phyloP scores from a whole-genome alignment of 2,329 filamentous ascomycete species.

The Fusarium sp. region DNA sequence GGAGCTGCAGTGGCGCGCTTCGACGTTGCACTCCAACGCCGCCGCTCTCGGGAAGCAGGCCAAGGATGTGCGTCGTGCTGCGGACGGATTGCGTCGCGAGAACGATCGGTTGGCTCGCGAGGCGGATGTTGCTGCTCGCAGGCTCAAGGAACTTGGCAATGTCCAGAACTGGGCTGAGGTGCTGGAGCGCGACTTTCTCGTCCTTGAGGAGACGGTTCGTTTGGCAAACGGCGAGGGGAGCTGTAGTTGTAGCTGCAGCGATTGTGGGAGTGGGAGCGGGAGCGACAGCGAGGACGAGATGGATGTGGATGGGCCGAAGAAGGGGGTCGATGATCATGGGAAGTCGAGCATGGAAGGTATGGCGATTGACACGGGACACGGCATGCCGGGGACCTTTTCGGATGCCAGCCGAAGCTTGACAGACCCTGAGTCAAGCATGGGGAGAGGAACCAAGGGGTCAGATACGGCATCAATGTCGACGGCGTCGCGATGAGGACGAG shows the following conservation, averaged over 20 bases:
- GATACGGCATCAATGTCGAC: slow-evolving; percentile 53
- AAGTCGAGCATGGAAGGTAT: slow-evolving; percentile 28
- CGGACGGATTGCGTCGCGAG: slow-evolving; percentile 69
- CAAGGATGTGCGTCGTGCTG: slow-evolving; percentile 69
- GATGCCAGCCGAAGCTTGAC: slow-evolving; percentile 52
- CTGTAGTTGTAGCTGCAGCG: slow-evolving; percentile 54
- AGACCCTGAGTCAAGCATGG: slow-evolving; percentile 50
- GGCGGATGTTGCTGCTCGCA: slow-evolving; percentile 69
- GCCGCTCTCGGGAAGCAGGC: slow-evolving; percentile 74
- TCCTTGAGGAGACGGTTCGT: slow-evolving; percentile 72
- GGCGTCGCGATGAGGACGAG: slow-evolving; percentile 34
- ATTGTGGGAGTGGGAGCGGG: slow-evolving; percentile 46
- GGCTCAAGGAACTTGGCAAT: slow-evolving; percentile 81
- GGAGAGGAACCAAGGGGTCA: slow-evolving; percentile 48
- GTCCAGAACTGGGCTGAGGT: slow-evolving; percentile 91
- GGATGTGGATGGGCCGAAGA: slow-evolving; percentile 28
- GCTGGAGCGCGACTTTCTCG: slow-evolving; percentile 74
- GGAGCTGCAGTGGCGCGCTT: slow-evolving; percentile 74
- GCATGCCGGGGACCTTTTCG: slow-evolving; percentile 44
- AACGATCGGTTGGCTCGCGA: slow-evolving; percentile 73
- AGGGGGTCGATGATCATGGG: neutral
- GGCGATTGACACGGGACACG: slow-evolving; percentile 36
- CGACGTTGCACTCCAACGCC: slow-evolving; percentile 76
- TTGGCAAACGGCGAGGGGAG: slow-evolving; percentile 57
- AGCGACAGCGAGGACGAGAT: slow-evolving; percentile 24